Evolutionary conservation across 192 early-diverging fungal genomes (phyloP).

Genomic region (Coemansia sp.): DNA sequence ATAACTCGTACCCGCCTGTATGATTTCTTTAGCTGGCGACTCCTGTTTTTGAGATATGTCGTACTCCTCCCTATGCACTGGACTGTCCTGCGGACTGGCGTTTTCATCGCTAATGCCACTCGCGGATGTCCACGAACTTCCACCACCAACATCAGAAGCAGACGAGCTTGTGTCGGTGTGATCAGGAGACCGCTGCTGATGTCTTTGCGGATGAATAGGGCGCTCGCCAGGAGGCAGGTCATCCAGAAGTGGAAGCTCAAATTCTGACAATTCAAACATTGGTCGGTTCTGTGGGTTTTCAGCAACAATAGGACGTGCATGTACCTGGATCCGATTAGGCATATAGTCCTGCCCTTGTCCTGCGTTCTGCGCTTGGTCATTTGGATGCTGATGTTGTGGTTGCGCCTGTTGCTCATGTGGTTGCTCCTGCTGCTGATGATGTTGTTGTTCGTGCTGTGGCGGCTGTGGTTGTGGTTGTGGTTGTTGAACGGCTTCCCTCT

Average conservation of each 20-base stretch:
- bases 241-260: slow-evolving; percentile 27
- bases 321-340: slow-evolving; percentile 11
- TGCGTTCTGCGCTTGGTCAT: slow-evolving; percentile 3
- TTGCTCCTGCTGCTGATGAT: slow-evolving; percentile 3
- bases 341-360: not conserved
- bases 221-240: slow-evolving; percentile 38
- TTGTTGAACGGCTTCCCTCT: not conserved
- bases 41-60: not conserved
- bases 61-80: not conserved
- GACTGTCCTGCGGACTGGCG: not conserved
- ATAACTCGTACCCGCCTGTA: not conserved
- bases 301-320: slow-evolving; percentile 31
- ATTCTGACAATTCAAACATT: slow-evolving; percentile 31
- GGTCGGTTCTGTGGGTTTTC: slow-evolving; percentile 43
- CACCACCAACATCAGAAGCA: not conserved
- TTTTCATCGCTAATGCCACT: not conserved
- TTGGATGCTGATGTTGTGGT: not conserved
- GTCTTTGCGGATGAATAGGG: slow-evolving; percentile 15
- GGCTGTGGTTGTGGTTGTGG: not conserved
- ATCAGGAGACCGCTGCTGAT: not conserved
- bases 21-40: not conserved
- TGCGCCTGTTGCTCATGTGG: slow-evolving; percentile 1
- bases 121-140: slow-evolving; percentile 7
- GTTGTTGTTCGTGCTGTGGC: not conserved
- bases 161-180: not conserved